Conservation (phyloP, 768 basidiomycete species). For the Pisolithus sp. region DNA sequence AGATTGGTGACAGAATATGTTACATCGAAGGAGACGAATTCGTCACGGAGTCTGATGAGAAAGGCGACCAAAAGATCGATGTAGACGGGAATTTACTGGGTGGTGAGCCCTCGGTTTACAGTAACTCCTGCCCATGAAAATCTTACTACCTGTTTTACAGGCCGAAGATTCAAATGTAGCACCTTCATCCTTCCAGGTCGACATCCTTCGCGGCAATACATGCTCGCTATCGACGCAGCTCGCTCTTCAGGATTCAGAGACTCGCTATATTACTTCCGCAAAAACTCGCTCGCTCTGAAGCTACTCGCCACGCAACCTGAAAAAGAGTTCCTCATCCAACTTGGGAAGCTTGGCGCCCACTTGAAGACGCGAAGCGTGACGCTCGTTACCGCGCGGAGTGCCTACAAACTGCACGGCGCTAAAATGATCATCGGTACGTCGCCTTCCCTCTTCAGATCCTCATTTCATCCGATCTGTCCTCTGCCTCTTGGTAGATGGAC, state of each 20-base stretch:
- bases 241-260: constrained; percentile 94
- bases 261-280: constrained; percentile 95
- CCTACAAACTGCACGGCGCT: constrained; percentile 90
- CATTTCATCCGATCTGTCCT: background rate
- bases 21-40: constrained; percentile 88
- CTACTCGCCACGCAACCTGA: constrained; percentile 84
- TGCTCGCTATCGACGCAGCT: constrained; percentile 97
- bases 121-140: no score
- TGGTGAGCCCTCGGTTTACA: constrained; percentile 42
- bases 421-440: constrained; percentile 79
- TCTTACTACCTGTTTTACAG: constrained; percentile 32
- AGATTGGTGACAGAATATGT: constrained; percentile 67
- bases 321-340: constrained; percentile 87
- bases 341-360: constrained; percentile 83
- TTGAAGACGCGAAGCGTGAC: constrained; percentile 90
- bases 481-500: constrained; percentile 53
- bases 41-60: constrained; percentile 72
- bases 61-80: constrained; percentile 91
- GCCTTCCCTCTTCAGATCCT: background rate
- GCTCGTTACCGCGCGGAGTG: constrained; percentile 85
- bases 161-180: constrained; percentile 79
- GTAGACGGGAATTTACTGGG: constrained; percentile 74
- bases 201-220: constrained; percentile 79
- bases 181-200: constrained; percentile 86
- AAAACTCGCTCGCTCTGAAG: constrained; percentile 86